Evolutionary conservation across 139 green algal genomes (phyloP), one percentile per base, ranked within the genome.

Genomic region (Desmodesmus armatus): DNA sequence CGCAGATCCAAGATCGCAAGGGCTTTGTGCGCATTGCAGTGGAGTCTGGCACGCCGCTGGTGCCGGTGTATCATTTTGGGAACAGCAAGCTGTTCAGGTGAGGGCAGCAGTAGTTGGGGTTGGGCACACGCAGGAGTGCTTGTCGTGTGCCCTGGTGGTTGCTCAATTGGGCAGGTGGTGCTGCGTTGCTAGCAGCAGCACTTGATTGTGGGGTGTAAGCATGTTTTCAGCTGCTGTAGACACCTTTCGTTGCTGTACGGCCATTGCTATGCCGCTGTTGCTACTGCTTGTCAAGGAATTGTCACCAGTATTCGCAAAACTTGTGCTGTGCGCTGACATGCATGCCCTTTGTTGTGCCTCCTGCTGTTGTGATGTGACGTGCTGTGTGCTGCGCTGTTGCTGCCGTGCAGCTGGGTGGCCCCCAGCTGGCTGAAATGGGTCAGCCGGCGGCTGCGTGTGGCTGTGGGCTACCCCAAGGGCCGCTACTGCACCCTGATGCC

Each of bases 31-130:
- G 79, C 19, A 55, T 85, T 31, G 79, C 79, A 5, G 79, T 86
- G 69, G 67, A 91, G 73, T 83, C 65, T 35, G 87, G 87, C n/a
- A 49, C 44, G 4, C 55, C 65, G 31, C 74, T 91, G 55, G 74
- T 91, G 17, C 87, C 87, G 23, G 73, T 89, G 3, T 89, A 86
- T 44, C 87, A 91, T 65, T 87, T 89, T 74, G 87, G 87, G 21
- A 89, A 91, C 73, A 87, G 72, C 65, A 72, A 82, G 76, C 74
- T 85, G 51, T 71, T 87, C 78, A 75, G 78, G 78, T 84, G 55
- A 47, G 76, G 74, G 3, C 62, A n/a, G 27, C 5, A 17, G 29
- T 9, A 41, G 58, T 67, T 19, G 23, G 58, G 47, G n/a, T n/a
- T n/a, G n/a, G n/a, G n/a, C n/a, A n/a, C 47, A 15, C 13, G 47